Conservation (phyloP, 208 protist genomes). For the Sergeia podlipaevii region DNA sequence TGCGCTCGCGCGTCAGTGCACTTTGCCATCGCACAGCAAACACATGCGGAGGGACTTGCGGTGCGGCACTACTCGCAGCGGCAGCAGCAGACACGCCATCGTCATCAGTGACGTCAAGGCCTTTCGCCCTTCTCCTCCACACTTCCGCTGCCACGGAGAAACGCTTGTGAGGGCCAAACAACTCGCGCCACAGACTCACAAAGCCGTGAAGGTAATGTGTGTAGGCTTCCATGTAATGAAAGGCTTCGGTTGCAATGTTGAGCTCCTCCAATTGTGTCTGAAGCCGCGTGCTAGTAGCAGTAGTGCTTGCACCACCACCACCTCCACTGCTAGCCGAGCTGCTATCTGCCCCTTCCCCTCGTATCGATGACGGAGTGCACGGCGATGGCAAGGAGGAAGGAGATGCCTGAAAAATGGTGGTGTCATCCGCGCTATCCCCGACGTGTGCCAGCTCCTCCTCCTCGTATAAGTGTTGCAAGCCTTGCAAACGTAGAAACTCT, state of each 20-base stretch:
- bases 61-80: not conserved
- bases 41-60: slow-evolving; percentile 42
- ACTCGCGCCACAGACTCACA: slow-evolving; percentile 47
- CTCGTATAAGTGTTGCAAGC: too few species aligned
- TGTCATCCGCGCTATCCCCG: slow-evolving; percentile 17
- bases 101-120: not conserved
- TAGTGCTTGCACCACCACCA: slow-evolving; percentile 3
- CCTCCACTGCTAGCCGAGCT: slow-evolving; percentile 7
- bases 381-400: too few species aligned
- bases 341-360: not conserved
- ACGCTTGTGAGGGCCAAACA: slow-evolving; percentile 50
- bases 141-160: slow-evolving; percentile 14
- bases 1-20: slow-evolving; percentile 25
- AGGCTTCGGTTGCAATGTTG: too few species aligned
- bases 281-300: not conserved
- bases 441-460: slow-evolving; percentile 5
- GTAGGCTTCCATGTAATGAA: slow-evolving; percentile 48
- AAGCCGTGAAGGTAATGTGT: slow-evolving; percentile 46
- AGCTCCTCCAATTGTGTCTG: slow-evolving; percentile 3
- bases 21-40: slow-evolving; percentile 63
- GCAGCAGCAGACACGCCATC: not conserved
- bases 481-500: too few species aligned
- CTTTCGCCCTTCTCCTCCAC: too few species aligned
- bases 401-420: slow-evolving; percentile 21
- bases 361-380: too few species aligned